Conservation (phyloP, 305 asterid species). For the Fraxinus baroniana region DNA sequence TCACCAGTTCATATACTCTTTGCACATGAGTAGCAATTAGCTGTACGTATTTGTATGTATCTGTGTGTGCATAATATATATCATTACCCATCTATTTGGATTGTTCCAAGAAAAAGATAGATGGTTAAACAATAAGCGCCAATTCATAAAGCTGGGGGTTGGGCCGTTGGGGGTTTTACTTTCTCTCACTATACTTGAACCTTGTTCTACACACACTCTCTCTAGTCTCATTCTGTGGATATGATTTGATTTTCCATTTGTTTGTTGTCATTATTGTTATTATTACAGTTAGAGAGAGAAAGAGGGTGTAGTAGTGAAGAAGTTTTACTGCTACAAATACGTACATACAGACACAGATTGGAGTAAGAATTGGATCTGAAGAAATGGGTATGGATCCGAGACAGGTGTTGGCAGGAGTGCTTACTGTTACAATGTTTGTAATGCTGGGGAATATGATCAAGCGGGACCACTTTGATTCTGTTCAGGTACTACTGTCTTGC, state of each 20-base stretch:
- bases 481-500: slow-evolving; percentile 34
- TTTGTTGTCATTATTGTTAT: not conserved
- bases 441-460: slow-evolving; percentile 97
- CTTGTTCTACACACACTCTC: not conserved
- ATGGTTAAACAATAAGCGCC: slow-evolving; percentile 27
- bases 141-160: slow-evolving; percentile 20
- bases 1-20: not conserved
- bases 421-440: slow-evolving; percentile 90
- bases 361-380: slow-evolving; percentile 32
- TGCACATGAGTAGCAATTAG: not conserved
- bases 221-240: slow-evolving; percentile 19
- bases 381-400: slow-evolving; percentile 92
- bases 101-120: slow-evolving; percentile 7
- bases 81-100: too few relatives aligned
- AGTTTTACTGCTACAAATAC: not conserved
- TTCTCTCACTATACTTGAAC: not conserved
- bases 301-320: not conserved
- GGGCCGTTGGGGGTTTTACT: not conserved
- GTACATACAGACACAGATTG: not conserved
- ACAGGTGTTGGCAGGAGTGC: slow-evolving; percentile 78
- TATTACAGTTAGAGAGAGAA: not conserved
- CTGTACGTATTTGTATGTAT: not conserved
- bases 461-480: slow-evolving; percentile 78
- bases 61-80: not conserved
- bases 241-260: not conserved